phyloP scores from a whole-genome alignment of 768 basidiomycete genomes.

The Hygrophorus pudorinus region DNA sequence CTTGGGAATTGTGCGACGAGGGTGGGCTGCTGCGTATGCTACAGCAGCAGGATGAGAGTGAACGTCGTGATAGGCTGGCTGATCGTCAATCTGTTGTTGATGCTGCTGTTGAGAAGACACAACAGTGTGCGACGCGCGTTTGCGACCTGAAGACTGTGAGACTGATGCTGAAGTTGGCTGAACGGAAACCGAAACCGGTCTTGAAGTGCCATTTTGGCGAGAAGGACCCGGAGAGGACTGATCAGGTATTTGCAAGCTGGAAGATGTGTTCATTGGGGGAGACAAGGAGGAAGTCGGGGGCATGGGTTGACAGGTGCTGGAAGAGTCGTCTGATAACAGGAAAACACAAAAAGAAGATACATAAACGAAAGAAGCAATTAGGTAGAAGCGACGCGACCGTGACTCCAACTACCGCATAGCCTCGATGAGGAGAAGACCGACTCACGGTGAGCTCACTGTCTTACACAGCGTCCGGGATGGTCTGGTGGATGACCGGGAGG shows the following conservation, averaged over 20 bases:
- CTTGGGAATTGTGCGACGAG: conserved; percentile 77
- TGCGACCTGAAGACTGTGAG: conserved; percentile 30
- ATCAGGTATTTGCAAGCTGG: conserved; percentile 9
- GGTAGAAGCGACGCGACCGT: background rate
- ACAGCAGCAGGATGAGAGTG: conserved; percentile 79
- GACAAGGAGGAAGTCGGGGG: background rate
- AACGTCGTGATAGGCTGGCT: conserved; percentile 54
- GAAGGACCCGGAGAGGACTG: conserved; percentile 4
- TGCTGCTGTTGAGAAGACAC: conserved; percentile 35
- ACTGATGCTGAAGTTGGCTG: conserved; percentile 38
- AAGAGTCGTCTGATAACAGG: background rate
- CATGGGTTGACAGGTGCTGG: background rate
- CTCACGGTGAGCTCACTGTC: too few species aligned
- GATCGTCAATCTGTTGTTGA: conserved; percentile 18
- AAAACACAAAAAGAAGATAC: background rate
- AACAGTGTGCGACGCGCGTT: conserved; percentile 66
- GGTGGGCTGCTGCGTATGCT: conserved; percentile 76
- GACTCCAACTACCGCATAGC: too few species aligned
- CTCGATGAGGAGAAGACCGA: too few species aligned
- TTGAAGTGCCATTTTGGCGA: conserved; percentile 15
- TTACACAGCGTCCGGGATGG: too few species aligned
- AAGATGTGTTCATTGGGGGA: conserved; percentile 1
- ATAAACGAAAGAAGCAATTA: background rate
- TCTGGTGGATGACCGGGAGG: too few species aligned
- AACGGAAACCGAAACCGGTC: conserved; percentile 53